Conservation (phyloP, 345 rosid species). For the Anastatica hierochuntica region DNA sequence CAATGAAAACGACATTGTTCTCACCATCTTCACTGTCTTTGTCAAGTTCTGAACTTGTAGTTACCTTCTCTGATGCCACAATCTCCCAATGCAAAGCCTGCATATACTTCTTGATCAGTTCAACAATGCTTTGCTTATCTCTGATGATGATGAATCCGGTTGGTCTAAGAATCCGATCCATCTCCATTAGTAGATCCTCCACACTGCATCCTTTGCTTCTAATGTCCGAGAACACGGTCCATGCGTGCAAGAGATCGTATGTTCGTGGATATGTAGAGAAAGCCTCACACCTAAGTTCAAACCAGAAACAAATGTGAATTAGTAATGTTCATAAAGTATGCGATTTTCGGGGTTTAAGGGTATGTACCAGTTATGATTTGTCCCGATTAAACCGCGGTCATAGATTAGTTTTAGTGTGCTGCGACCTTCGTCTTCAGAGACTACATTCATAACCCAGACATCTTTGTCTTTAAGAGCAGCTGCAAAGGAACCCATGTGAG, state of each 20-base stretch:
- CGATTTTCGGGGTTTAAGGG: neutral
- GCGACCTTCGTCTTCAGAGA: conserved; percentile 67
- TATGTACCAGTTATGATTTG: conserved; percentile 72
- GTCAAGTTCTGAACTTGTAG: conserved; percentile 32
- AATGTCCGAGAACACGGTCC: conserved; percentile 56
- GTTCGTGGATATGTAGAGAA: conserved; percentile 89
- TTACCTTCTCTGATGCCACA: conserved; percentile 33
- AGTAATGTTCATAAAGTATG: neutral
- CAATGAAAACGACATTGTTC: conserved; percentile 32
- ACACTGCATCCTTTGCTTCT: conserved; percentile 67
- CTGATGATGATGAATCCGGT: conserved; percentile 63
- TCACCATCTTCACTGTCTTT: conserved; percentile 44
- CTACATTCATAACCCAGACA: conserved; percentile 92
- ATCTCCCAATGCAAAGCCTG: conserved; percentile 78
- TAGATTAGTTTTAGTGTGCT: conserved; percentile 75
- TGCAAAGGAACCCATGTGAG: conserved; percentile 81
- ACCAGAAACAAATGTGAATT: neutral
- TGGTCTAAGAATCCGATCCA: conserved; percentile 93
- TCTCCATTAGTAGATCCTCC: conserved; percentile 77
- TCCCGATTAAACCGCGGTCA: conserved; percentile 80
- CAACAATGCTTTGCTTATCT: conserved; percentile 57
- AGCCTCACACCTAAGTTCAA: conserved; percentile 75
- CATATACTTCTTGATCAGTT: conserved; percentile 54
- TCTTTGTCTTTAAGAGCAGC: conserved; percentile 80
- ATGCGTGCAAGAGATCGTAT: conserved; percentile 77